Percentiles rank a stretch among this genome's conserved stretches.
Conservation (phyloP, 2,329 filamentous ascomycete genomes). For the Nigrospora sphaerica region DNA sequence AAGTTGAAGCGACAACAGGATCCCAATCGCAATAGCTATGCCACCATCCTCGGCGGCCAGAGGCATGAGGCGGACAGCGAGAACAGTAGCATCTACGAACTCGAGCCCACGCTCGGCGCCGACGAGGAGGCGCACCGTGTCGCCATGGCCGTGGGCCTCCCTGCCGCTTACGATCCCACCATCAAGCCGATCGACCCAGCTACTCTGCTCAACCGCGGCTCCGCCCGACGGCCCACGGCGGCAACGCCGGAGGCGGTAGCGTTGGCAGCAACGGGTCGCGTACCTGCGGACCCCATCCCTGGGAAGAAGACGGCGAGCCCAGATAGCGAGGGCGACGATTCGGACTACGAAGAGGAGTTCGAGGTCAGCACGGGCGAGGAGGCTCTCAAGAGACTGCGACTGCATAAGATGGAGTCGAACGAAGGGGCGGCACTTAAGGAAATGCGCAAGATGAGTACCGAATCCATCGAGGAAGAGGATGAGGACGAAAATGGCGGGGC, state of each 20-base stretch:
- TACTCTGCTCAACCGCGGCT: constrained; percentile 13
- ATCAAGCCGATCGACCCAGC: constrained; percentile 46
- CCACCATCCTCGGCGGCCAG: constrained; percentile 62
- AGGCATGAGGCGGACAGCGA: constrained; percentile 53
- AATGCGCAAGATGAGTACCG: constrained; percentile 21
- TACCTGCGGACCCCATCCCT: constrained; percentile 18
- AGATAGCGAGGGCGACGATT: constrained; percentile 26
- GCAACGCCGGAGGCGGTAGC: constrained; percentile 13
- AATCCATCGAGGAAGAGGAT: constrained; percentile 27
- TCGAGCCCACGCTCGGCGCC: constrained; percentile 46
- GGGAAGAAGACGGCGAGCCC: constrained; percentile 25
- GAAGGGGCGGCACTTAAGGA: constrained; percentile 22
- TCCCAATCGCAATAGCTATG: constrained; percentile 67
- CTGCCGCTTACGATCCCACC: constrained; percentile 56
- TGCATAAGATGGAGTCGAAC: constrained; percentile 21
- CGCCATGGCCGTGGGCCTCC: constrained; percentile 54
- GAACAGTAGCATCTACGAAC: constrained; percentile 43
- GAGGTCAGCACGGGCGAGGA: constrained; percentile 31
- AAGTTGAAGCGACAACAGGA: constrained; percentile 79
- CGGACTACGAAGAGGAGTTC: constrained; percentile 34
- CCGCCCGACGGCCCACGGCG: constrained; percentile 10
- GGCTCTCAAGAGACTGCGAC: constrained; percentile 33
- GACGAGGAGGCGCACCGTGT: constrained; percentile 61
- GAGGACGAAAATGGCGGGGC: constrained; percentile 21
- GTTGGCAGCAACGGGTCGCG: constrained; percentile 23